Percentiles rank a stretch among this genome's conserved stretches.
Conservation (phyloP, 495 filamentous ascomycete species). For the Penicillium angulare region DNA sequence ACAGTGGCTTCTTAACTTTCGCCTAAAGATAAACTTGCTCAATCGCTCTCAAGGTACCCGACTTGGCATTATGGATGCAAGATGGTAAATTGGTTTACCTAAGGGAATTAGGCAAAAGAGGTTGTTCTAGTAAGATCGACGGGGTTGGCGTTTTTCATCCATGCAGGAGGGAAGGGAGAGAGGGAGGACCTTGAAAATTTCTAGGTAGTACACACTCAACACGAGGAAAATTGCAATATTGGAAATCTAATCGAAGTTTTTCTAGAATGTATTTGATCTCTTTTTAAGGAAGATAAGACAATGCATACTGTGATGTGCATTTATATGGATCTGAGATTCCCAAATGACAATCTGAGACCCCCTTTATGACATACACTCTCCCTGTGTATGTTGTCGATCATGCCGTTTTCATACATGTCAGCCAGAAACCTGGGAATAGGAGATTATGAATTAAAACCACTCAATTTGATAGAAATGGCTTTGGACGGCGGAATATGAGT, state of each 20-base stretch:
- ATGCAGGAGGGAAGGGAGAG: no score
- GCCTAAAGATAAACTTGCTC: constrained; percentile 29
- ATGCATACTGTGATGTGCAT: background rate
- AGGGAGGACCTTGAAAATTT: background rate
- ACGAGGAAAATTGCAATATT: background rate
- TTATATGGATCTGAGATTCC: background rate
- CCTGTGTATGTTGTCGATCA: constrained; percentile 1
- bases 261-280: constrained; percentile 1
- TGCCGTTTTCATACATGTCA: constrained; percentile 21
- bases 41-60: constrained; percentile 40
- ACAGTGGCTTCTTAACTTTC: constrained; percentile 9
- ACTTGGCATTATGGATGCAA: no score
- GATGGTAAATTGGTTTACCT: no score
- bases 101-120: background rate
- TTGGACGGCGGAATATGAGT: background rate
- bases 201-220: background rate
- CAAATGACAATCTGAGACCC: constrained; percentile 10
- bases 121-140: background rate
- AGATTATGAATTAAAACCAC: background rate
- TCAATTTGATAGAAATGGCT: background rate
- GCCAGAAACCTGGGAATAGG: background rate
- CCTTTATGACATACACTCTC: constrained; percentile 10
- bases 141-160: background rate
- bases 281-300: background rate
- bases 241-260: background rate